Evolutionary conservation across 1,139 yeast species (phyloP).

Genomic region (Debaryomyces subglobosus): DNA sequence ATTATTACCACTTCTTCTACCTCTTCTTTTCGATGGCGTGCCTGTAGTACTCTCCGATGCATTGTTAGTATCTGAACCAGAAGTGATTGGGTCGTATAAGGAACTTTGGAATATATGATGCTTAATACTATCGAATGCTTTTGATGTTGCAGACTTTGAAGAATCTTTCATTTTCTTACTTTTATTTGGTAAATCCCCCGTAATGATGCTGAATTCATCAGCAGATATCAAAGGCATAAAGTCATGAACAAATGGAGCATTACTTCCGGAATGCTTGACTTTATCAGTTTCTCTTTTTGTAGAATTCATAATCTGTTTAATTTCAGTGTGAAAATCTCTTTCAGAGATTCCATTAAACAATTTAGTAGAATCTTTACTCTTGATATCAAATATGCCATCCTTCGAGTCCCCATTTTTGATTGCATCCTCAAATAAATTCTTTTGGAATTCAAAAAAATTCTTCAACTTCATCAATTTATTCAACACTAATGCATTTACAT

Average conservation of each 20-base stretch:
- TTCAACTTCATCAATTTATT: slow-evolving; percentile 44
- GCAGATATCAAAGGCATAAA: slow-evolving; percentile 46
- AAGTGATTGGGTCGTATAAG: slow-evolving; percentile 43
- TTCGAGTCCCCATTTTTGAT: slow-evolving; percentile 21
- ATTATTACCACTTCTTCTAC: slow-evolving; percentile 20
- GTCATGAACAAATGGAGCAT: slow-evolving; percentile 34
- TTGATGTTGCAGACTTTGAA: slow-evolving; percentile 14
- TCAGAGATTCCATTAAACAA: slow-evolving; percentile 35
- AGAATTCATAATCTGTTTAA: slow-evolving; percentile 27
- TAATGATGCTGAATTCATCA: slow-evolving; percentile 43
- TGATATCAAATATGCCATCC: slow-evolving; percentile 36
- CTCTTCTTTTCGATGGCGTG: slow-evolving; percentile 24
- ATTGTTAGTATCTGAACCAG: slow-evolving; percentile 46
- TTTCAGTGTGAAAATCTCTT: slow-evolving; percentile 32
- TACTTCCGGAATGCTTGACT: not conserved
- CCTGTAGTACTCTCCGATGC: slow-evolving; percentile 23
- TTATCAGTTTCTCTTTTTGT: slow-evolving; percentile 14
- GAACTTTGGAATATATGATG: slow-evolving; percentile 47
- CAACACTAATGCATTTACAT: slow-evolving; percentile 30
- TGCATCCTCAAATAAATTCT: slow-evolving; percentile 28
- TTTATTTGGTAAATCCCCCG: slow-evolving; percentile 41
- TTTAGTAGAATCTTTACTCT: slow-evolving; percentile 39
- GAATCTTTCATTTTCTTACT: slow-evolving; percentile 23
- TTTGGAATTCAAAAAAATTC: slow-evolving; percentile 46
- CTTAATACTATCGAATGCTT: slow-evolving; percentile 24